A percentile compares a stretch with the other conserved stretches of the same genome.
phyloP scores from a whole-genome alignment of 495 filamentous ascomycete species.

The Emericellopsis terricola region DNA sequence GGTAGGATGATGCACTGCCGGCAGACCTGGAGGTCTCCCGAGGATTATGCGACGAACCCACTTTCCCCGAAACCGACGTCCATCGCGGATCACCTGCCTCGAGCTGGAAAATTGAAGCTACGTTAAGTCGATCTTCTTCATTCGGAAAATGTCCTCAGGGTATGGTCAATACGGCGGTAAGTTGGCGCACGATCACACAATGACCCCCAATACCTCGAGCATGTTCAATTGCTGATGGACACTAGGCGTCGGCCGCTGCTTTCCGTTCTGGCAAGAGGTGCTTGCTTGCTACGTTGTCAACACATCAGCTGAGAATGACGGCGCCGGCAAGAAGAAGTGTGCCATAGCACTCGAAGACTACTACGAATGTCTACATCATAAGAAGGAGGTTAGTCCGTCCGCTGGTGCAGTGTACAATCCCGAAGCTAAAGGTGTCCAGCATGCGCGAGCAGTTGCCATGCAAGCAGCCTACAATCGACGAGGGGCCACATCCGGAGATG shows the following conservation, averaged over 20 bases:
- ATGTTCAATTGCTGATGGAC: background rate
- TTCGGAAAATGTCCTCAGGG: slow-evolving; percentile 80
- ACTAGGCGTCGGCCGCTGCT: slow-evolving; percentile 76
- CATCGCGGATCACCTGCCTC: no score
- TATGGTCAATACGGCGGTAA: slow-evolving; percentile 66
- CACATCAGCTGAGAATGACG: slow-evolving; percentile 47
- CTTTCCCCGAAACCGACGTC: no score
- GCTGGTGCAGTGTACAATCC: slow-evolving; percentile 2
- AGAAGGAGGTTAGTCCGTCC: slow-evolving; percentile 63
- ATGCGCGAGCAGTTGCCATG: slow-evolving; percentile 53
- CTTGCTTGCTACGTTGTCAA: slow-evolving; percentile 83
- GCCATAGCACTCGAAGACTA: slow-evolving; percentile 83
- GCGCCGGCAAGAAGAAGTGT: slow-evolving; percentile 74
- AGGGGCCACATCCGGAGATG: slow-evolving; percentile 57
- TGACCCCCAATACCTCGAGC: background rate
- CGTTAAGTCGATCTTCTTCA: no score
- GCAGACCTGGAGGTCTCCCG: no score
- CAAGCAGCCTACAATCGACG: slow-evolving; percentile 79
- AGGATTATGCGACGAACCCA: no score
- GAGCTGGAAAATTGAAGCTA: no score
- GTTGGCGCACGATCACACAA: slow-evolving; percentile 8
- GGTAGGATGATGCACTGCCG: no score
- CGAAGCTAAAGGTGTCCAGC: no score
- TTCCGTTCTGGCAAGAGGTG: slow-evolving; percentile 95
- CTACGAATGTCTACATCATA: slow-evolving; percentile 96